Conservation (phyloP, 2,329 filamentous ascomycete genomes). For the Aureobasidium melanogenum region DNA sequence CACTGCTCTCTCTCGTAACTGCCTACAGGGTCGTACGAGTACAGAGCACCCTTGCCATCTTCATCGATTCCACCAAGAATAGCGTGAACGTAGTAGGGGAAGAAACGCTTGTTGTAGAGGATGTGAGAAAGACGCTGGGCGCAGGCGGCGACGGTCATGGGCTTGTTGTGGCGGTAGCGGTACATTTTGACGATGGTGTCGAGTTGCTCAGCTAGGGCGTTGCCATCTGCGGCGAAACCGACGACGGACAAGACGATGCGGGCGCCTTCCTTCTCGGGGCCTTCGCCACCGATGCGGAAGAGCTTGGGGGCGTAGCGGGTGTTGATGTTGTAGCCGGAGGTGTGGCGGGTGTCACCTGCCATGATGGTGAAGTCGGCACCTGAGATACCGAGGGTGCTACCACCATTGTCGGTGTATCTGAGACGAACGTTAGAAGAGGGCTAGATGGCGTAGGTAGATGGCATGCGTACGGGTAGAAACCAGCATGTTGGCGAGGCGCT, state of each 20-base stretch:
- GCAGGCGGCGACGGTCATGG: slow-evolving; percentile 88
- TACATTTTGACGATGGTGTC: slow-evolving; percentile 98
- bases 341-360: slow-evolving; percentile 92
- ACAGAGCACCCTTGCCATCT: slow-evolving; percentile 85
- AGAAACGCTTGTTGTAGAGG: slow-evolving; percentile 95
- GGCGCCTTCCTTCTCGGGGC: slow-evolving; percentile 73
- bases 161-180: slow-evolving; percentile 94
- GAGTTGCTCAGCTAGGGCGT: slow-evolving; percentile 85
- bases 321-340: slow-evolving; percentile 98
- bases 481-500: slow-evolving; percentile 54
- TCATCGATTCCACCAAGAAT: slow-evolving; percentile 93
- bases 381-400: slow-evolving; percentile 89
- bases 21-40: slow-evolving; percentile 95
- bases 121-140: slow-evolving; percentile 92
- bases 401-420: slow-evolving; percentile 96
- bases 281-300: slow-evolving; percentile 91
- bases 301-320: slow-evolving; percentile 91
- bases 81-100: slow-evolving; percentile 95
- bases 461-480: slow-evolving; percentile 76
- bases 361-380: slow-evolving; percentile 93
- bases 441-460: background rate
- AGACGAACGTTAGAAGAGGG: slow-evolving; percentile 8
- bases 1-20: slow-evolving; percentile 97
- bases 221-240: slow-evolving; percentile 89
- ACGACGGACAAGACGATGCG: slow-evolving; percentile 88